A percentile compares a stretch with the other conserved stretches of the same genome.
phyloP scores from a whole-genome alignment of 192 early-diverging fungal species.

The Coemansia sp. region DNA sequence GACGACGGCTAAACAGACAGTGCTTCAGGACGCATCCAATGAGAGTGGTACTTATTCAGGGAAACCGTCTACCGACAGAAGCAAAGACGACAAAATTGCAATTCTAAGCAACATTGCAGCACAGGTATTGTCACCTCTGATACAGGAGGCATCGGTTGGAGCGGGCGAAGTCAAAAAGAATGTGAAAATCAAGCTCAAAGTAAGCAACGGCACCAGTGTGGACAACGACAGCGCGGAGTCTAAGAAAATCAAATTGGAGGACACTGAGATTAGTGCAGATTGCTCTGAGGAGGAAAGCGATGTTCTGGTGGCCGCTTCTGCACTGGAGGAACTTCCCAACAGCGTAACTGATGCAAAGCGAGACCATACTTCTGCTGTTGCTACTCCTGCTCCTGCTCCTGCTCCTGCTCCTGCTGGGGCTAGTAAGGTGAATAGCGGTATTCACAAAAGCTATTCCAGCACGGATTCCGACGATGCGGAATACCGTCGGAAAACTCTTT shows the following conservation, averaged over 20 bases:
- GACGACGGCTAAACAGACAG: background rate
- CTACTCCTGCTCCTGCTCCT: too few species aligned
- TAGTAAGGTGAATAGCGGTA: background rate
- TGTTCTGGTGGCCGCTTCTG: background rate
- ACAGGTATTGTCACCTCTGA: slow-evolving; percentile 19
- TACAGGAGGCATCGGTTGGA: background rate
- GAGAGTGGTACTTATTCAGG: background rate
- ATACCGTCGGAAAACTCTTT: background rate
- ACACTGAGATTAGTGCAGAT: background rate
- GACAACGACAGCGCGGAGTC: background rate
- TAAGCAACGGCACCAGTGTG: background rate
- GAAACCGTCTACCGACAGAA: background rate
- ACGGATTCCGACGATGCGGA: background rate
- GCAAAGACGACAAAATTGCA: slow-evolving; percentile 11
- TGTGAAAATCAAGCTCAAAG: background rate
- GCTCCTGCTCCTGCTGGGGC: background rate
- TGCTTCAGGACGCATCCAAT: slow-evolving; percentile 3
- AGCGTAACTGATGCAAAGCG: background rate
- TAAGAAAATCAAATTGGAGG: background rate
- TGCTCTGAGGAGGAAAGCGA: background rate
- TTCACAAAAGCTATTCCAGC: background rate
- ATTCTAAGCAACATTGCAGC: slow-evolving; percentile 21
- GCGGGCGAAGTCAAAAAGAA: background rate
- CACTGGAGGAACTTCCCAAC: slow-evolving; percentile 13
- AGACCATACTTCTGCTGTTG: background rate